Conservation (phyloP, 495 filamentous ascomycete species). For the Paragyromitra xinjiangensis region DNA sequence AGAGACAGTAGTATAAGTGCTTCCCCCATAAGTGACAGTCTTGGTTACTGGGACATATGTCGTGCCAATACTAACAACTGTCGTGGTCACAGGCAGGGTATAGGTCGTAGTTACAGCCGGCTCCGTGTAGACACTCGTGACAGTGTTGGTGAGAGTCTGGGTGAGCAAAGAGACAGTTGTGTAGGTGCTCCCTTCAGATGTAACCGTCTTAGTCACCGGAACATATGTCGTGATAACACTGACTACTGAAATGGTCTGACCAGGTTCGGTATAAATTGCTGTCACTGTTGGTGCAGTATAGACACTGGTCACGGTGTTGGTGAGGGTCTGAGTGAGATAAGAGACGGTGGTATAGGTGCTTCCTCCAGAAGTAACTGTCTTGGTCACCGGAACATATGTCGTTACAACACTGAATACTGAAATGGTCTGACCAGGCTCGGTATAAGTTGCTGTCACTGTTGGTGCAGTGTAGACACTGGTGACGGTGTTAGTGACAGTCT, state of each 20-base stretch:
- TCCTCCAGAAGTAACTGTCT: too few species aligned
- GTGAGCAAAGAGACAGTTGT: not conserved
- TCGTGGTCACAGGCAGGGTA: not conserved
- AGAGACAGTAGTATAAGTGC: slow-evolving; percentile 13
- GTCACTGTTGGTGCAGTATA: too few species aligned
- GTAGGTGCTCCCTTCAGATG: too few species aligned
- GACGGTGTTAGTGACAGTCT: slow-evolving; percentile 21
- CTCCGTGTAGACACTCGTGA: slow-evolving; percentile 8
- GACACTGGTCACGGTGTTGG: too few species aligned
- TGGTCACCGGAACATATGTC: too few species aligned
- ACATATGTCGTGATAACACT: too few species aligned
- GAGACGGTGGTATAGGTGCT: too few species aligned
- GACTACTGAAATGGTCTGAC: not conserved
- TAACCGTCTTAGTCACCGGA: too few species aligned
- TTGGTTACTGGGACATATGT: not conserved
- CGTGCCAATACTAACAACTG: too few species aligned
- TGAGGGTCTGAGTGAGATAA: slow-evolving; percentile 22
- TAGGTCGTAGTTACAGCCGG: not conserved
- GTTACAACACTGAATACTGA: not conserved
- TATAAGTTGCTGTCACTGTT: not conserved
- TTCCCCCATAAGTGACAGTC: slow-evolving; percentile 5
- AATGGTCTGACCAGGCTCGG: not conserved
- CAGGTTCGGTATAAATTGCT: not conserved
- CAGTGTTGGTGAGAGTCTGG: slow-evolving; percentile 14
- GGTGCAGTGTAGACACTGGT: slow-evolving; percentile 13